A percentile compares a stretch with the other conserved stretches of the same genome.
These are phyloP conservation scores for Edaphochlamys debaryana DNA, from an alignment of 139 green algal species.

Conservation along the genomic window DNA sequence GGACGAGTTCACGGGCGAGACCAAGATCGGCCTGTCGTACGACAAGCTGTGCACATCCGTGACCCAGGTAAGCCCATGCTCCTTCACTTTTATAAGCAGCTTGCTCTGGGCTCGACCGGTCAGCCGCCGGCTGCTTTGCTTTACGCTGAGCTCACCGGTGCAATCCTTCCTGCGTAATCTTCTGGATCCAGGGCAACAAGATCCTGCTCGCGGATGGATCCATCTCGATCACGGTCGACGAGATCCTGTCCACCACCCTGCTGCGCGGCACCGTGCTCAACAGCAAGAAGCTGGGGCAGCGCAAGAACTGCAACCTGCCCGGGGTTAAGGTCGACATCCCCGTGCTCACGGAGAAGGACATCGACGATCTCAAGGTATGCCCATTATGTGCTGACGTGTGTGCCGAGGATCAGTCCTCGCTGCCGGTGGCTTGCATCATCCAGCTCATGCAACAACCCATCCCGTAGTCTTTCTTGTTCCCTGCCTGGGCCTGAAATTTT, in stretches of 20 bases:
- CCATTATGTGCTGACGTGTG: constrained; percentile 52
- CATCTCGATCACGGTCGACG: constrained; percentile 60
- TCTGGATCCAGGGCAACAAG: constrained; percentile 62
- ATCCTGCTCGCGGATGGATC: constrained; percentile 74
- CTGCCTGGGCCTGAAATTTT: no score
- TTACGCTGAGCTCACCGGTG: no score
- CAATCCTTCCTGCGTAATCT: no score
- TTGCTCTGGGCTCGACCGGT: no score
- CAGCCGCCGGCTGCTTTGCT: no score
- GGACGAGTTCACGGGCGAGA: constrained; percentile 55
- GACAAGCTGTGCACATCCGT: constrained; percentile 68
- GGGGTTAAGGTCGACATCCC: constrained; percentile 84
- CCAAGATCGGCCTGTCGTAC: constrained; percentile 69
- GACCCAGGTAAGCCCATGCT: no score
- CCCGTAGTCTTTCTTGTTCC: no score
- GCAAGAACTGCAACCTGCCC: constrained; percentile 80
- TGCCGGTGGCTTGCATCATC: no score
- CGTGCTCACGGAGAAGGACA: constrained; percentile 76
- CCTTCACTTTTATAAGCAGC: no score
- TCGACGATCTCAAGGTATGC: constrained; percentile 66
- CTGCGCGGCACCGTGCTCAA: constrained; percentile 61
- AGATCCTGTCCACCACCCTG: constrained; percentile 51
- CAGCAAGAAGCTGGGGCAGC: constrained; percentile 60
- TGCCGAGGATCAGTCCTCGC: no score
- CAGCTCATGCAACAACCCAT: no score